phyloP scores from a whole-genome alignment of 495 filamentous ascomycete species.

The Trichoderma gamsii region DNA sequence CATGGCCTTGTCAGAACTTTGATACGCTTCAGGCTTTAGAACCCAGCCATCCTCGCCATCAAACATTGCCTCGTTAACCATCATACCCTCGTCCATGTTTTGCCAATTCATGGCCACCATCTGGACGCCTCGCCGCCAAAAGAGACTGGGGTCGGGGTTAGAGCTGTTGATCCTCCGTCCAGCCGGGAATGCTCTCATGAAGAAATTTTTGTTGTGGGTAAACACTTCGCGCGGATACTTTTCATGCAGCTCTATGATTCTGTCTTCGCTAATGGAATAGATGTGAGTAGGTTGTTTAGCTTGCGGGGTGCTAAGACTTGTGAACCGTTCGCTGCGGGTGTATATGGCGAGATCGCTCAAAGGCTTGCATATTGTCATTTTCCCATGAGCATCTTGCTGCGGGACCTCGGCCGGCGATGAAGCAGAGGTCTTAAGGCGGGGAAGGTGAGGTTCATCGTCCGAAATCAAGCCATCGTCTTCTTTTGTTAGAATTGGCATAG shows the following conservation, averaged over 20 bases:
- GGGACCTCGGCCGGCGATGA: neutral
- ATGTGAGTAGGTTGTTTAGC: conserved; percentile 70
- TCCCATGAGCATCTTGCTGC: conserved; percentile 21
- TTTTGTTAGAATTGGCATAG: conserved; percentile 23
- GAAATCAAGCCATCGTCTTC: conserved; percentile 26
- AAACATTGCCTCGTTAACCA: conserved; percentile 94
- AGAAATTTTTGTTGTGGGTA: conserved; percentile 68
- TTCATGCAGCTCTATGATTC: conserved; percentile 58
- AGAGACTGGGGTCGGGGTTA: conserved; percentile 75
- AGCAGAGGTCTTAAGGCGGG: neutral
- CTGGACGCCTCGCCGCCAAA: conserved; percentile 86
- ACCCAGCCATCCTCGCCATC: conserved; percentile 76
- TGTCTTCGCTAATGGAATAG: conserved; percentile 76
- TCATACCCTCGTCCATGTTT: conserved; percentile 80
- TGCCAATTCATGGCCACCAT: conserved; percentile 97
- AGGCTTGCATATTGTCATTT: conserved; percentile 60
- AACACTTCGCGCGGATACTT: conserved; percentile 56
- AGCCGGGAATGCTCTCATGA: conserved; percentile 89
- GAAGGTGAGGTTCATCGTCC: conserved; percentile 24
- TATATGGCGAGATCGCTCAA: conserved; percentile 76
- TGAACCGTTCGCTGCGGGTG: conserved; percentile 76
- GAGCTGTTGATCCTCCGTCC: conserved; percentile 73
- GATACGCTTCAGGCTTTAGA: conserved; percentile 64
- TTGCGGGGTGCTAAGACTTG: conserved; percentile 45
- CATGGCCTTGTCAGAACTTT: conserved; percentile 21